Evolutionary conservation across 305 asterid genomes (phyloP), one percentile per base, ranked within the genome.

Genomic region (Fraxinus baroniana): DNA sequence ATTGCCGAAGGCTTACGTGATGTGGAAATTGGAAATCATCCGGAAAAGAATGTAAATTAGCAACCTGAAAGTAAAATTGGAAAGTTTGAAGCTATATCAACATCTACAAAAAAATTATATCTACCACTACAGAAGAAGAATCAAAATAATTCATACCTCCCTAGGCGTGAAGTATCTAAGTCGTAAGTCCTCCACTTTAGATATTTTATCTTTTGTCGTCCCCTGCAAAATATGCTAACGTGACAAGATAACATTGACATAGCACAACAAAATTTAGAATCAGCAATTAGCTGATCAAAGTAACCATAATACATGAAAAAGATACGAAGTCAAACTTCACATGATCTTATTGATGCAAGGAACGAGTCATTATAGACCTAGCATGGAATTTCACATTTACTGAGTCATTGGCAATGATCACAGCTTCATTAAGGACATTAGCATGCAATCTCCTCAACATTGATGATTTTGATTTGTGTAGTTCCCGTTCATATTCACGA

Each of bases 121-220:
- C 74, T 24, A 8, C 32, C 35, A 24, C 35, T 64, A 3, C 17
- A 80, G 80, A 85, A 81, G 60, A 78, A 71, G 73, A 64, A 79
- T 55, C 71, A 74, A 80, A 82, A 82, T 30, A 15, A 26, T 78
- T 76, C 86, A 73, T 85, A 95, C 99, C 97, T 95, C 99, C 82
- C 97, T 89, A 15, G 99, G 99, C 24, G 98, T 94, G 88, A 95
- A 95, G 90, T 94, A 95, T 91, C 99, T 87, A 46, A 95, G 97
- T 71, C 83, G 84, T 88, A 93, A 91, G 81, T 86, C 91, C 70
- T 87, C 86, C 87, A 91, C 79, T 0, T 94, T 87, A 60, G 91
- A 81, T 9, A n/a, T 75, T 72, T 88, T 87, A 75, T 78, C 87
- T 79, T 88, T 86, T 36, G 22, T 76, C 79, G 36, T 83, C 82